These are phyloP conservation scores for Fusarium mangiferae DNA, from an alignment of 2,329 filamentous ascomycete genomes.

Conservation along the genomic window DNA sequence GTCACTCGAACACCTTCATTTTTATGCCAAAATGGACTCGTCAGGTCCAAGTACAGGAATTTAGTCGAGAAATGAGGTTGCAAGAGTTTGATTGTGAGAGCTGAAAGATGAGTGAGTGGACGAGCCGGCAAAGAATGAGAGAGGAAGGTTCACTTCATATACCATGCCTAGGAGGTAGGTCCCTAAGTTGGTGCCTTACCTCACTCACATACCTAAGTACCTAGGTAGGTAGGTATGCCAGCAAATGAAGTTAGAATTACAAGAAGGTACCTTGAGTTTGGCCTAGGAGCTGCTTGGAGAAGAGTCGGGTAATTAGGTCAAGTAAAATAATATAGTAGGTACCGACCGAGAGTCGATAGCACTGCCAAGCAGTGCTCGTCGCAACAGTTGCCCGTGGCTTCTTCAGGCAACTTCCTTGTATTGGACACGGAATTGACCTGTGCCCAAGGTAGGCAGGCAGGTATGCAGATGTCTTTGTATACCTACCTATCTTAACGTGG, in stretches of 20 bases:
- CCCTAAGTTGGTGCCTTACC: too few relatives aligned
- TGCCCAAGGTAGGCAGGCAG: neutral
- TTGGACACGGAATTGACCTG: neutral
- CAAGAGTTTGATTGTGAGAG: neutral
- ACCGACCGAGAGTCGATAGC: neutral
- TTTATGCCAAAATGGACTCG: conserved; percentile 7
- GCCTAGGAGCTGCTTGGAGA: neutral
- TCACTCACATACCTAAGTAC: too few relatives aligned
- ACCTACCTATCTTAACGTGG: neutral
- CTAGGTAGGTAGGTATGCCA: neutral
- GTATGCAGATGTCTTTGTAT: neutral
- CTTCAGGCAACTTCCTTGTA: neutral
- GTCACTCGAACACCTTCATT: conserved; percentile 4
- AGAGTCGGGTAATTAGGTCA: neutral
- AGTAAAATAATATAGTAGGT: neutral
- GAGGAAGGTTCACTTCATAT: neutral
- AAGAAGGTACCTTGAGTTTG: neutral
- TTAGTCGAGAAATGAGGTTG: neutral
- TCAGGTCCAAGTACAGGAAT: neutral
- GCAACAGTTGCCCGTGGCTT: neutral
- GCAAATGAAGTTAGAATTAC: neutral
- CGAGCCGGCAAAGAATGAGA: neutral
- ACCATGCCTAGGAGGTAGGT: neutral
- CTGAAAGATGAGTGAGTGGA: neutral
- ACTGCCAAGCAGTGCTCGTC: conserved; percentile 13